A percentile compares a stretch with the other conserved stretches of the same genome.
Conservation (phyloP, 345 rosid species). For the Rubroshorea leprosula region DNA sequence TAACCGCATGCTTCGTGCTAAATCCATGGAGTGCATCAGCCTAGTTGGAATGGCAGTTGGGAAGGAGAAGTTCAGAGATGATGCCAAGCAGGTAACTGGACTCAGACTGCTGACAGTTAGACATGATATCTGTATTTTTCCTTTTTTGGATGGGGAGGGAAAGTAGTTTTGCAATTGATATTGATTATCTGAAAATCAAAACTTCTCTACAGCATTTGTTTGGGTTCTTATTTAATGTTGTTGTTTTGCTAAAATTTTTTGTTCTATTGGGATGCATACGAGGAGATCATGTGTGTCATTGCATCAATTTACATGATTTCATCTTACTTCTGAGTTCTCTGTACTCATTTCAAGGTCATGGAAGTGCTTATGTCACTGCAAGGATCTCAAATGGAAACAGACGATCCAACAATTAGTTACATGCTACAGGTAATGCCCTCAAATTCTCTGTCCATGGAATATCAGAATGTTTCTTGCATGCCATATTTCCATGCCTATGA, state of each 20-base stretch:
- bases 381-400: conserved; percentile 96
- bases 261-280: neutral
- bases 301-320: conserved; percentile 3
- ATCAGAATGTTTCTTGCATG: neutral
- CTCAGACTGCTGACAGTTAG: too few relatives aligned
- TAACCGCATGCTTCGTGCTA: conserved; percentile 98
- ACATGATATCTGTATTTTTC: neutral
- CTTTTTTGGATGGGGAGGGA: neutral
- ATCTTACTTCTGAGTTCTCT: neutral
- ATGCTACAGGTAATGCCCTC: conserved; percentile 78
- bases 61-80: conserved; percentile 91
- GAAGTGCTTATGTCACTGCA: conserved; percentile 98
- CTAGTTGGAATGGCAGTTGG: conserved; percentile 99
- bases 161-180: neutral
- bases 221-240: too few relatives aligned
- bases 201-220: neutral
- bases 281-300: neutral
- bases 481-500: conserved; percentile 6
- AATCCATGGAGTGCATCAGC: conserved; percentile 99
- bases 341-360: conserved; percentile 69
- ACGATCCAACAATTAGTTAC: conserved; percentile 97
- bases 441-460: conserved; percentile 1
- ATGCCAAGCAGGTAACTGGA: conserved; percentile 81
- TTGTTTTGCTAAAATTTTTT: neutral
- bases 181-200: neutral